phyloP scores from a whole-genome alignment of 371 early-diverging fungal genomes.

The Syncephalastrum monosporum region DNA sequence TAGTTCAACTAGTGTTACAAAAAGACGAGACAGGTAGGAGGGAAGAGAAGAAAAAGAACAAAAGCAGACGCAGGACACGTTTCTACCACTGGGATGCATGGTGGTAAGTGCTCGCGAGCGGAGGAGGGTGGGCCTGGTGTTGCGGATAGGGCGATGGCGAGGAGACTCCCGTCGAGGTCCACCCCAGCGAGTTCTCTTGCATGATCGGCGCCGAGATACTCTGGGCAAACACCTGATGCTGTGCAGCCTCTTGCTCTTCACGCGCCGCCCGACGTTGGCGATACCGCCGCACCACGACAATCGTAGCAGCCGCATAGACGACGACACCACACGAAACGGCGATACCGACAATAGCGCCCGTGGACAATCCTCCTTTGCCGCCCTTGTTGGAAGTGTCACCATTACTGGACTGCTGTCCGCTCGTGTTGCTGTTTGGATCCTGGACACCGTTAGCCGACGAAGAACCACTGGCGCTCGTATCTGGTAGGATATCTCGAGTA shows the following conservation, averaged over 20 bases:
- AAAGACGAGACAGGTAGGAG: no score
- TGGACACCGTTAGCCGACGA: background rate
- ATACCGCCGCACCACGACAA: constrained; percentile 31
- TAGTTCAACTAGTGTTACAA: no score
- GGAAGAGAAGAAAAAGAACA: no score
- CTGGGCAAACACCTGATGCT: constrained; percentile 34
- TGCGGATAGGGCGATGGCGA: no score
- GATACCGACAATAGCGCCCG: constrained; percentile 41
- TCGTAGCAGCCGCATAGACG: constrained; percentile 44
- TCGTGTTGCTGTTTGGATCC: constrained; percentile 4
- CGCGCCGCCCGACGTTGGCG: constrained; percentile 29
- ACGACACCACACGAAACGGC: constrained; percentile 41
- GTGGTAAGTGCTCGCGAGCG: no score
- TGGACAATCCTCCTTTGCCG: constrained; percentile 26
- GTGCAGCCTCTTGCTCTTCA: constrained; percentile 28
- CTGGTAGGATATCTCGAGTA: no score
- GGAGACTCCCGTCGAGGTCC: constrained; percentile 4
- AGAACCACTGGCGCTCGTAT: no score
- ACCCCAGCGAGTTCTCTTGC: constrained; percentile 24
- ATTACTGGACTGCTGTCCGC: no score
- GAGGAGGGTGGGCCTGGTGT: no score
- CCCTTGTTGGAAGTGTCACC: background rate
- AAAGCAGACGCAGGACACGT: no score
- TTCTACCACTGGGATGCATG: no score
- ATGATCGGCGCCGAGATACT: constrained; percentile 26